phyloP scores from a whole-genome alignment of 331 rosid species.

The Ulmus americana region DNA sequence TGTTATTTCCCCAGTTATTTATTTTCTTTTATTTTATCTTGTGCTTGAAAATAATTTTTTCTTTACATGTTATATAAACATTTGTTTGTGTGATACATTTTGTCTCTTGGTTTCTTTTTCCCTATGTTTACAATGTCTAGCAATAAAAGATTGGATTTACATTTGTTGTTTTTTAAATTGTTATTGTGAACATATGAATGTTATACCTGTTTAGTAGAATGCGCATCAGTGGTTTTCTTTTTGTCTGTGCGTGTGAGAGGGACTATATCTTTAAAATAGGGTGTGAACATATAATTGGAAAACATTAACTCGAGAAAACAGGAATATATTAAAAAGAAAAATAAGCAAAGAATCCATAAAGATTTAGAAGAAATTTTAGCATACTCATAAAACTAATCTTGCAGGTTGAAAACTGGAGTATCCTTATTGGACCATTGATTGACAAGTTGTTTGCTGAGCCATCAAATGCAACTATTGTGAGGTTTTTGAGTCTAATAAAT shows the following conservation, averaged over 20 bases:
- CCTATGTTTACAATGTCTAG: not conserved
- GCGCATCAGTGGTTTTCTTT: too few species aligned
- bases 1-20: not conserved
- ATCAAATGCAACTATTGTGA: conserved; percentile 66
- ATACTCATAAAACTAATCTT: conserved; percentile 16
- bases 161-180: not conserved
- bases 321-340: too few species aligned
- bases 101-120: not conserved
- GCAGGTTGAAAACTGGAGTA: conserved; percentile 77
- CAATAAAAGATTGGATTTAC: not conserved
- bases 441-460: conserved; percentile 89
- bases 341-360: too few species aligned
- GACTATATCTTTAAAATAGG: too few species aligned
- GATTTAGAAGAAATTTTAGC: conserved; percentile 10
- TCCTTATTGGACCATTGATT: conserved; percentile 64
- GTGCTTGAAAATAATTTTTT: not conserved
- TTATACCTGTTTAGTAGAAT: not conserved
- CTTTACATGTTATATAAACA: not conserved
- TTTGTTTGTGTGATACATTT: not conserved
- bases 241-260: too few species aligned
- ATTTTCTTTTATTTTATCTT: not conserved
- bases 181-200: not conserved
- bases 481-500: conserved; percentile 65
- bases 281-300: too few species aligned
- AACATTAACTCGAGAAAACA: too few species aligned